Evolutionary conservation across 2,329 filamentous ascomycete genomes (phyloP), one percentile per base, ranked within the genome.

Genomic region (Trichoderma pleuroti): DNA sequence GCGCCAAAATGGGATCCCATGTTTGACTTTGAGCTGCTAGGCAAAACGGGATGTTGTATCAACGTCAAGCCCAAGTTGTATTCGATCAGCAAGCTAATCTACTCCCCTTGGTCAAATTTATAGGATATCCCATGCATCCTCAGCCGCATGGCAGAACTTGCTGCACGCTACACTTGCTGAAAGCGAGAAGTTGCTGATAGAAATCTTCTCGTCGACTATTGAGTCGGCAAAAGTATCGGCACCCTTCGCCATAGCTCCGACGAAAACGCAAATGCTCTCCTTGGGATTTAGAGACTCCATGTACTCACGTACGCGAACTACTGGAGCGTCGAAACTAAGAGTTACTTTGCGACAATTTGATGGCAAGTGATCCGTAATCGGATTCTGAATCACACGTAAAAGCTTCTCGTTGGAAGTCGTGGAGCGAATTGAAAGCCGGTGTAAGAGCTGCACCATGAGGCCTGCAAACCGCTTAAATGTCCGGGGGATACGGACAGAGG

Each of bases 401-500:
- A 99, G 90, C 84, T 98, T 99, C 83, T 99, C 96, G 80, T 98
- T 94, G 5, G 95, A 98, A 75, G 95, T 97, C 74, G 95, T 97
- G 49, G 95, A 98, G 74, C 96, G 92, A 78, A 99, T 99, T 56
- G 95, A 97, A 54, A 98, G 89, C 72, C 94, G 92, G 82, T 99
- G 96, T 57, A 99, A 89, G 46, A 99, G 87, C 84, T 99, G 96
- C 68, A 99, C 96, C 96, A 99, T 99, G 72, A 99, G 86, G 83
- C 96, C 96, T 59, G 96, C 96, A 78, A 99, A 99, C 52, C 96
- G 94, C 87, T 99, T 99, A 84, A 99, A 99, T 0, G 96, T 99
- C 82, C 96, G 91, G 64, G 96, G 96, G 75, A 99, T 98, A 78
- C 96, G 93, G 71, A 99, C 96, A 10, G 94, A 94, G n/a, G 96